Conservation (phyloP, 2,329 filamentous ascomycete species). For the Cladophialophora carrionii region DNA sequence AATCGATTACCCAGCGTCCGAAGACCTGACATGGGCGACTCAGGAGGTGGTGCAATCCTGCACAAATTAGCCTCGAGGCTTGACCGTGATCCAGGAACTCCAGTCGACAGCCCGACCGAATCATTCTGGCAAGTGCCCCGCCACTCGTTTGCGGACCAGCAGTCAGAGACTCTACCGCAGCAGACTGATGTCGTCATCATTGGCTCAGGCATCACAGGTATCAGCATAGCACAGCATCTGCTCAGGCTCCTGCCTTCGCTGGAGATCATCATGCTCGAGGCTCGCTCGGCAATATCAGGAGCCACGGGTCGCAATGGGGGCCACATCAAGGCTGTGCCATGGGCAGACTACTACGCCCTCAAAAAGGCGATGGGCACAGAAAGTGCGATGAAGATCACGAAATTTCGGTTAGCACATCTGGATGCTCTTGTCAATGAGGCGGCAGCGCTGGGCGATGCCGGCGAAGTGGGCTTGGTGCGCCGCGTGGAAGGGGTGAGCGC, state of each 20-base stretch:
- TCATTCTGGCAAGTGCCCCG: conserved; percentile 43
- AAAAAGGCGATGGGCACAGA: conserved; percentile 29
- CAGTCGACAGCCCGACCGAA: conserved; percentile 44
- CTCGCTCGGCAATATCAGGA: conserved; percentile 44
- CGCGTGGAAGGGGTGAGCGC: conserved; percentile 29
- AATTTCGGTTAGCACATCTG: conserved; percentile 30
- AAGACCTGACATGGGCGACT: conserved; percentile 10
- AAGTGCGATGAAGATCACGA: conserved; percentile 41
- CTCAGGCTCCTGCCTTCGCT: conserved; percentile 39
- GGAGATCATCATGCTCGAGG: conserved; percentile 44
- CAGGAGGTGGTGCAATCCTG: conserved; percentile 13
- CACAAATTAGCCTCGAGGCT: conserved; percentile 28
- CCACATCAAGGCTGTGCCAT: conserved; percentile 39
- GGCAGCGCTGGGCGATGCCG: conserved; percentile 28
- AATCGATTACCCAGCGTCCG: neutral
- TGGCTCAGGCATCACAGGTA: conserved; percentile 46
- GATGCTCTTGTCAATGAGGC: conserved; percentile 33
- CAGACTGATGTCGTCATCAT: conserved; percentile 43
- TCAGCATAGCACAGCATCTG: conserved; percentile 43
- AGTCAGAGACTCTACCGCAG: conserved; percentile 36
- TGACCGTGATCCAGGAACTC: conserved; percentile 43
- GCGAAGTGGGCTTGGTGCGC: conserved; percentile 33
- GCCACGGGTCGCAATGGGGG: conserved; percentile 48
- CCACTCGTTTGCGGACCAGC: conserved; percentile 38
- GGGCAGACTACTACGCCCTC: conserved; percentile 29